A percentile compares a stretch with the other conserved stretches of the same genome.
These are phyloP conservation scores for Penicillium sp. DNA, from an alignment of 2,329 filamentous ascomycete genomes.

Conservation along the genomic window DNA sequence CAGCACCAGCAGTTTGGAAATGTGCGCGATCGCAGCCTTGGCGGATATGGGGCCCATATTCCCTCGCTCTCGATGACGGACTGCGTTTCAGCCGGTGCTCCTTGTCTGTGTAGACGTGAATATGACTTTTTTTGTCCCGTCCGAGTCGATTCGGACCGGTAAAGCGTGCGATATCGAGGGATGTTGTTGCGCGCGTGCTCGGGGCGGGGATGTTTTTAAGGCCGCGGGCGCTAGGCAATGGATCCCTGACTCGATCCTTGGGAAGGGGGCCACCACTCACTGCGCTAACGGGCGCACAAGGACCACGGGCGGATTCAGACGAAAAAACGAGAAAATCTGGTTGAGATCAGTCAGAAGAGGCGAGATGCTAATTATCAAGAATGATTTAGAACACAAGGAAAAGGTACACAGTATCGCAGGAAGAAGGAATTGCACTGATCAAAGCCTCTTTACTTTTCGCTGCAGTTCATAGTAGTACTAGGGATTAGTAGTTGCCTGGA, in stretches of 20 bases:
- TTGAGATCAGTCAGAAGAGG: neutral
- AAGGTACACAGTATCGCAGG: neutral
- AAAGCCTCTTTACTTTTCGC: neutral
- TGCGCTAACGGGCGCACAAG: neutral
- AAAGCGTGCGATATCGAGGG: neutral
- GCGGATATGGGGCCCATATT: neutral
- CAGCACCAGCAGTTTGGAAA: slow-evolving; percentile 58
- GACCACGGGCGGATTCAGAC: neutral
- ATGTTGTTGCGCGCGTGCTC: neutral
- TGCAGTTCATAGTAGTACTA: neutral
- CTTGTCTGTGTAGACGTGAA: neutral
- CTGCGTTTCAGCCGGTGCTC: neutral
- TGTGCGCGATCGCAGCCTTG: slow-evolving; percentile 14
- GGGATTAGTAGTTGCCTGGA: neutral
- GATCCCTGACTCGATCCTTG: slow-evolving; percentile 5
- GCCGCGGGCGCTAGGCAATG: slow-evolving; percentile 9
- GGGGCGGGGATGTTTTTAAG: neutral
- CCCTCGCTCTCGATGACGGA: neutral
- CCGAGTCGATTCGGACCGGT: neutral
- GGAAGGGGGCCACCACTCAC: neutral
- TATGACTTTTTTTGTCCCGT: neutral
- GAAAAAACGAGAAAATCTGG: neutral
- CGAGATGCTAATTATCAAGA: neutral
- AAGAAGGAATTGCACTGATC: no score
- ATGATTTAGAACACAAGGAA: neutral